Evolutionary conservation across 352 stramenopile genomes (phyloP).

Genomic region (Phytophthora aleatoria): DNA sequence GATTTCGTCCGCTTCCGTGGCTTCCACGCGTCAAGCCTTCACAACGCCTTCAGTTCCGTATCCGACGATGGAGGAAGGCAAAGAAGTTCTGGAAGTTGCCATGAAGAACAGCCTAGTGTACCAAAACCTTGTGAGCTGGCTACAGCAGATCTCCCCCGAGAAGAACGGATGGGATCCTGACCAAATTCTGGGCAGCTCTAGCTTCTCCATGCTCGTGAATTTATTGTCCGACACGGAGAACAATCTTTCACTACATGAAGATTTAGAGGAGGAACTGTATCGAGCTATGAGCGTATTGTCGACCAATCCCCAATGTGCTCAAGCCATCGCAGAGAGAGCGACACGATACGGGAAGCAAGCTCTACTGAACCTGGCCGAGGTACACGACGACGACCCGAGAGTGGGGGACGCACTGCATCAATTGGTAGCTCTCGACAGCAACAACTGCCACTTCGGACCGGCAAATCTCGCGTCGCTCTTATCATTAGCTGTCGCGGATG

Average conservation of each 20-base stretch:
- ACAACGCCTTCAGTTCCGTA: conserved; percentile 34
- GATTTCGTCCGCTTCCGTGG: conserved; percentile 66
- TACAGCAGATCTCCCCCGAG: conserved; percentile 46
- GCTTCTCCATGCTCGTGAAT: conserved; percentile 71
- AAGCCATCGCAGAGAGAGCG: conserved; percentile 58
- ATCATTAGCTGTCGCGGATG: conserved; percentile 56
- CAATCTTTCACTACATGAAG: conserved; percentile 37
- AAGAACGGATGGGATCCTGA: conserved; percentile 44
- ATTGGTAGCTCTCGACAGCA: conserved; percentile 50
- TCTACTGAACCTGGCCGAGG: conserved; percentile 58
- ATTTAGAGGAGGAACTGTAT: conserved; percentile 58
- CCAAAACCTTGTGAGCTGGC: conserved; percentile 50
- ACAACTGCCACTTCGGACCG: conserved; percentile 56
- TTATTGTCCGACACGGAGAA: conserved; percentile 42
- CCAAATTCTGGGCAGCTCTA: conserved; percentile 56
- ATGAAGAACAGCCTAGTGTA: conserved; percentile 38
- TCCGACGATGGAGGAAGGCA: conserved; percentile 18
- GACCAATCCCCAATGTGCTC: conserved; percentile 57
- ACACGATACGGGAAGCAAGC: conserved; percentile 77
- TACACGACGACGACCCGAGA: conserved; percentile 59
- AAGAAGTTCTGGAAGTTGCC: conserved; percentile 11
- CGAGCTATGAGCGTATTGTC: conserved; percentile 53
- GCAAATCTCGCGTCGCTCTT: conserved; percentile 74
- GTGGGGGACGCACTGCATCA: conserved; percentile 58
- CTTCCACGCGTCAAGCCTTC: conserved; percentile 58